Evolutionary conservation across 306 rosid genomes (phyloP).

Genomic region (Amphicarpaea edgeworthii): DNA sequence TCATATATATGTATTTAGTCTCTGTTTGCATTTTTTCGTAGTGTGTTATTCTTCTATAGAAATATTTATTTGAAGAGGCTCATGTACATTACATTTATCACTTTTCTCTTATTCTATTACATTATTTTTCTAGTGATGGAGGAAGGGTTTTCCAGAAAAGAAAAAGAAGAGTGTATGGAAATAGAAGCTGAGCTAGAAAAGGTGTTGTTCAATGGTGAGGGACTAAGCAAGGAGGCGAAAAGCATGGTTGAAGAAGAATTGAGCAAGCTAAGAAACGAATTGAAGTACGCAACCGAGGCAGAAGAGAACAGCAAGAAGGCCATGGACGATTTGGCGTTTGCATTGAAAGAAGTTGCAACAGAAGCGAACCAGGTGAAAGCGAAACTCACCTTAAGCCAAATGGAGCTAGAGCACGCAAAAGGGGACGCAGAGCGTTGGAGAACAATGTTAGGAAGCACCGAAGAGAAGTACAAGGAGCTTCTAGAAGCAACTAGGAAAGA

Average conservation of each 20-base stretch:
- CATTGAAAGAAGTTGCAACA: constrained; percentile 84
- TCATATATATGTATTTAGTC: too few species aligned
- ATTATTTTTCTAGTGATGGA: background rate
- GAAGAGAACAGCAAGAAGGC: constrained; percentile 86
- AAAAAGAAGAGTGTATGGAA: constrained; percentile 27
- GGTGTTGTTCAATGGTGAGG: constrained; percentile 36
- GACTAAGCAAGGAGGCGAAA: background rate
- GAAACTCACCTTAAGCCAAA: constrained; percentile 50
- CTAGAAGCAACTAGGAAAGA: constrained; percentile 66
- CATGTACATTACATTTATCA: too few species aligned
- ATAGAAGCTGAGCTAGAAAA: constrained; percentile 43
- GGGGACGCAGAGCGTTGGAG: constrained; percentile 65
- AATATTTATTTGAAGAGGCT: too few species aligned
- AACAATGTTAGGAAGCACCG: constrained; percentile 44
- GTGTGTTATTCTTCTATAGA: too few species aligned
- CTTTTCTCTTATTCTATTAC: too few species aligned
- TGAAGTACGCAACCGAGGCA: constrained; percentile 63
- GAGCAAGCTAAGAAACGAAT: constrained; percentile 53
- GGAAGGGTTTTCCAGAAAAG: background rate
- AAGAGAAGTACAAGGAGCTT: constrained; percentile 57
- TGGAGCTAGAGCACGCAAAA: constrained; percentile 67
- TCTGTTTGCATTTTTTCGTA: too few species aligned
- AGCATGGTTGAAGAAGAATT: constrained; percentile 53
- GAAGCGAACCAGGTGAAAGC: constrained; percentile 74
- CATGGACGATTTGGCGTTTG: constrained; percentile 87